Base-by-base conservation (phyloP, 331 rosid genomes). In the Saraca asoca region DNA sequence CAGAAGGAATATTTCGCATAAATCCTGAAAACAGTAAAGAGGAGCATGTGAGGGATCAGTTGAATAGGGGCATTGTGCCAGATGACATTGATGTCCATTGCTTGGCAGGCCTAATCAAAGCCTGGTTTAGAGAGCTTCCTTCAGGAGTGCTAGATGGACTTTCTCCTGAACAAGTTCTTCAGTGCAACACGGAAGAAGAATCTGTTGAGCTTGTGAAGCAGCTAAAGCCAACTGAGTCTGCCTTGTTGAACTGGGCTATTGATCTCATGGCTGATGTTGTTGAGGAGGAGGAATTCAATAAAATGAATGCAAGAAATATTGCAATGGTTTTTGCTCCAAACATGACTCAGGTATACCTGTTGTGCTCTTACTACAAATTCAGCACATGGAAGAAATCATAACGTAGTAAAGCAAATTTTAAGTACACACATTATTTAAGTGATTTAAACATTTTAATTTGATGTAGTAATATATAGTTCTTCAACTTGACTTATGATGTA, bases 301-400 rank as follows among this genome's bases (percentile, higher is more conserved):
- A 94, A 78, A 94, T 90, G 98, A 87, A 94, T 75, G 86, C 97
- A 15, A 80, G 98, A 71, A 94, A 90, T 51, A 94, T 94, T 12
- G 95, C 98, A 31, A 94, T 94, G 98, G 97, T 90, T 76, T 94
- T 94, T 78, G 79, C 98, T 66, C 97, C 98, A 42, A 94, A 94
- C 80, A 94, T 94, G 98, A 90, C 96, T 62, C 98, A 85, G 87
- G 98, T 83, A 62, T 39, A 56, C 6, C 17, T 19, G 12, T 24
- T 24, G 31, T 24, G 31, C n/a, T n/a, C n/a, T n/a, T n/a, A n/a
- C n/a, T n/a, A n/a, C n/a, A n/a, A n/a, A n/a, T n/a, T n/a, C n/a
- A n/a, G n/a, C n/a, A n/a, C n/a, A n/a, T n/a, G n/a, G n/a, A n/a
- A n/a, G n/a, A n/a, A n/a, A n/a, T n/a, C n/a, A n/a, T n/a, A n/a